Evolutionary conservation across 1,284 basidiomycete species (phyloP), one percentile per base, ranked within the genome.

Genomic region (Trametes pubescens): DNA sequence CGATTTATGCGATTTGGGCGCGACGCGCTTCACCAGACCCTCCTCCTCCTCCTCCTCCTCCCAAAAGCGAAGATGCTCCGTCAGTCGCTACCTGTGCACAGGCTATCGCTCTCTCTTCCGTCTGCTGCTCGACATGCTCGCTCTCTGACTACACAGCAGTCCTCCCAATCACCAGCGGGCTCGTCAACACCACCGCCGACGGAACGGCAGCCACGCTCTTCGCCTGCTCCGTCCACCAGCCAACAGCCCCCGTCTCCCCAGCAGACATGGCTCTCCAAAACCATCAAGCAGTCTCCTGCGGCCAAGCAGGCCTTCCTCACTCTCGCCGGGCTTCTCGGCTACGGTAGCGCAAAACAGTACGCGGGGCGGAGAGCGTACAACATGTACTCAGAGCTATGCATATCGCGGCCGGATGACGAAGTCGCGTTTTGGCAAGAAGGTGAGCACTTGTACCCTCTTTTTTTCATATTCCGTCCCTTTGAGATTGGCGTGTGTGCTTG

Each of bases 341-440:
- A 90, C 65, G 82, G 83, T 0, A 86, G 81, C 63, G 79, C 85
- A 0, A 86, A 83, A 69, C 89, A 91, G 69, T 70, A 87, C 4
- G 87, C 89, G 0, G 90, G 83, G 34, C 74, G 86, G 60, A 79
- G 88, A 26, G 80, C 86, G 2, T 81, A 87, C 51, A 76, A 78
- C 18, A 72, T 92, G 57, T 92, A 92, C 70, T 81, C 86, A 57
- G 73, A 82, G 18, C 70, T 90, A 4, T 90, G 88, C 69, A 81
- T 84, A 1, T 73, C 77, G 18, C 81, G 80, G 52, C 84, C 89
- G 26, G 89, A 91, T 65, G 81, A 88, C 65, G 87, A 91, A 64
- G 74, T 71, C 21, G 75, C 74, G 2, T 92, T 92, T 72, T 92
- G 92, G 90, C 82, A 82, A 69, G 75, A 87, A 62, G 86, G 91